Base-by-base conservation (phyloP, 495 filamentous ascomycete species). In the Aspergillus olivimuriae region DNA sequence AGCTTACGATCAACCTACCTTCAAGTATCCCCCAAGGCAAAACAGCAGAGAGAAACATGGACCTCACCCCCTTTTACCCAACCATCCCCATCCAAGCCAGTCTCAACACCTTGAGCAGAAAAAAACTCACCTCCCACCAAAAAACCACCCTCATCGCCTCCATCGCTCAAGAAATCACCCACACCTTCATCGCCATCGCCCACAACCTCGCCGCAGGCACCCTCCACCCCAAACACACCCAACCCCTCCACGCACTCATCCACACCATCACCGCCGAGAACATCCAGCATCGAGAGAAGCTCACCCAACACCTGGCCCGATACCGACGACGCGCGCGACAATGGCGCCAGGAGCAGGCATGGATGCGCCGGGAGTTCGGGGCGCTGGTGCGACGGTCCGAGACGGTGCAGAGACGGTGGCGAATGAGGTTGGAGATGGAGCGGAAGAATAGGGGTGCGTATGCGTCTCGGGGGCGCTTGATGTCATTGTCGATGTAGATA, bases 91-190 rank as follows among this genome's bases (percentile, higher is more conserved):
- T n/a, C n/a, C 43, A 31, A 35, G 43, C 51, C n/a, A 44, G 48
- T 20, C 43, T 35, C 30, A 43, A 31, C 40, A 17, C 50, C 7
- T 42, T 50, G 9, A 56, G 56, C 30, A 52, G 64, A 2, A 26
- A 47, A 31, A 52, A 46, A 1, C 42, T 53, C 20, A 44, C 53
- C 20, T 33, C 52, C 2, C 1, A 17, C 21, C 14, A 28, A 0
- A 65, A 65, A 44, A 46, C 34, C 8, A 15, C 41, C 14, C 47
- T 63, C 9, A 36, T 70, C 19, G 9, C 41, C 9, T 57, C 60
- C 11, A 57, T 67, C 48, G 51, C 63, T 6, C 16, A 51, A 16
- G 62, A 70, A 23, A 58, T 69, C 31, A n/a, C 37, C 14, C 44
- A 49, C 2, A 49, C 50, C 1, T 52, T 69, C 31, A 49, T 51